A percentile compares a stretch with the other conserved stretches of the same genome.
These are phyloP conservation scores for Chimonanthus salicifolius DNA, from an alignment of 164 flowering plant genomes.

Conservation along the genomic window DNA sequence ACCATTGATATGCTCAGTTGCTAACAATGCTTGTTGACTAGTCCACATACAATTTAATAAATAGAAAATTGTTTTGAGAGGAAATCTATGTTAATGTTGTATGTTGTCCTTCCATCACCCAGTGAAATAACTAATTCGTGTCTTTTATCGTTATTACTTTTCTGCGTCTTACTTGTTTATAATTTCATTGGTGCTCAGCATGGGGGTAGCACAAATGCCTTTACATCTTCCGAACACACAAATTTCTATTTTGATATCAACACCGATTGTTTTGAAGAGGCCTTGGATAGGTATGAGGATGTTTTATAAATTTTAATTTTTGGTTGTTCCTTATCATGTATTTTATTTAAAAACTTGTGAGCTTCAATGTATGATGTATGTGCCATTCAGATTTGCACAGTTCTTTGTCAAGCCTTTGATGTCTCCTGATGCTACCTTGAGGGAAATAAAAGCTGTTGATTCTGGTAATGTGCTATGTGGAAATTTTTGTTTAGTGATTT, in stretches of 20 bases:
- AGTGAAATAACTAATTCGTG: background rate
- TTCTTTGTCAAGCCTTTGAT: conserved; percentile 90
- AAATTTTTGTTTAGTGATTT: background rate
- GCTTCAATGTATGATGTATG: conserved; percentile 16
- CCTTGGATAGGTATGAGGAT: conserved; percentile 70
- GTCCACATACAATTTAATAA: too few species aligned
- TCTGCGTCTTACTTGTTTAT: background rate
- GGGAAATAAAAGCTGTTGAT: conserved; percentile 97
- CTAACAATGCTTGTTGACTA: too few species aligned
- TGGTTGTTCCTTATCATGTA: background rate
- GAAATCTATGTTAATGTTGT: background rate
- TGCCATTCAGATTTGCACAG: conserved; percentile 62
- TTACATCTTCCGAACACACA: conserved; percentile 70
- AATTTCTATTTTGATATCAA: conserved; percentile 90
- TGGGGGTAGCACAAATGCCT: conserved; percentile 90
- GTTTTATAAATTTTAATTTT: conserved; percentile 2
- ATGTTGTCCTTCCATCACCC: background rate
- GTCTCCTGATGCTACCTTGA: conserved; percentile 91
- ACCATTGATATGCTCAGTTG: too few species aligned
- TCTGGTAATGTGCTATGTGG: conserved; percentile 49
- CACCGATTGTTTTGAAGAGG: conserved; percentile 72
- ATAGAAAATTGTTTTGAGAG: too few species aligned
- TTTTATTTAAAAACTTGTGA: background rate
- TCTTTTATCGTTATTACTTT: background rate
- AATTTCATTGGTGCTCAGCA: conserved; percentile 40